A percentile compares a stretch with the other conserved stretches of the same genome.
phyloP scores from a whole-genome alignment of 495 filamentous ascomycete genomes.

The Chaetomidium leptoderma region DNA sequence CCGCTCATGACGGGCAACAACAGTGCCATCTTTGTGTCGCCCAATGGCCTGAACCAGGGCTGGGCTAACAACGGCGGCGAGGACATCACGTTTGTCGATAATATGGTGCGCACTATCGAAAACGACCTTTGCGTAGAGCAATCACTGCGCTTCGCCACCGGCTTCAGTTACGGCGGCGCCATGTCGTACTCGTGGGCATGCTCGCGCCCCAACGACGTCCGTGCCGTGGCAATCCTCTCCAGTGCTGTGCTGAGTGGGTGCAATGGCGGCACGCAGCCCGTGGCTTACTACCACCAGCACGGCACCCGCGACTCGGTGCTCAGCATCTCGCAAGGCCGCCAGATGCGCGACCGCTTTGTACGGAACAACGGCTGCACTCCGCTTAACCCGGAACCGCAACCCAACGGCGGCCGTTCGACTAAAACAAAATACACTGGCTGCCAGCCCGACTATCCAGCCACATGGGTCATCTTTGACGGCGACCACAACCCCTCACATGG shows the following conservation, averaged over 20 bases:
- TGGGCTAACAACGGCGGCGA: slow-evolving; percentile 43
- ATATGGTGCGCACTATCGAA: slow-evolving; percentile 34
- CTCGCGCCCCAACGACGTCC: slow-evolving; percentile 36
- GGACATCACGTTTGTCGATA: slow-evolving; percentile 40
- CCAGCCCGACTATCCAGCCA: too few species aligned
- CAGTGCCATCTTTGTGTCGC: slow-evolving; percentile 42
- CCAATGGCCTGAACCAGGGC: slow-evolving; percentile 40
- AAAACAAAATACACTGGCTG: too few species aligned
- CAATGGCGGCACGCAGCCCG: slow-evolving; percentile 27
- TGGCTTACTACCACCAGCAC: slow-evolving; percentile 43
- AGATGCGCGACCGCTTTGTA: slow-evolving; percentile 38
- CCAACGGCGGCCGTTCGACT: too few species aligned
- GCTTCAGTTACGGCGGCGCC: slow-evolving; percentile 47
- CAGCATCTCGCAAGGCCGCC: slow-evolving; percentile 30
- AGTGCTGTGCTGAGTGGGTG: slow-evolving; percentile 35
- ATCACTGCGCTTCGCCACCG: slow-evolving; percentile 40
- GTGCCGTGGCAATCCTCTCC: slow-evolving; percentile 42
- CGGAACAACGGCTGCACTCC: slow-evolving; percentile 36
- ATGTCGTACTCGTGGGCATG: slow-evolving; percentile 46
- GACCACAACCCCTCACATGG: too few species aligned
- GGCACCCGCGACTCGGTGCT: slow-evolving; percentile 39
- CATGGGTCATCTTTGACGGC: too few species aligned
- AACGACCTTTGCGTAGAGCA: slow-evolving; percentile 42
- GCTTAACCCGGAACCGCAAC: too few species aligned
- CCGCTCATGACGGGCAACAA: slow-evolving; percentile 33